Conservation (phyloP, 2,329 filamentous ascomycete genomes). For the Nemania abortiva region DNA sequence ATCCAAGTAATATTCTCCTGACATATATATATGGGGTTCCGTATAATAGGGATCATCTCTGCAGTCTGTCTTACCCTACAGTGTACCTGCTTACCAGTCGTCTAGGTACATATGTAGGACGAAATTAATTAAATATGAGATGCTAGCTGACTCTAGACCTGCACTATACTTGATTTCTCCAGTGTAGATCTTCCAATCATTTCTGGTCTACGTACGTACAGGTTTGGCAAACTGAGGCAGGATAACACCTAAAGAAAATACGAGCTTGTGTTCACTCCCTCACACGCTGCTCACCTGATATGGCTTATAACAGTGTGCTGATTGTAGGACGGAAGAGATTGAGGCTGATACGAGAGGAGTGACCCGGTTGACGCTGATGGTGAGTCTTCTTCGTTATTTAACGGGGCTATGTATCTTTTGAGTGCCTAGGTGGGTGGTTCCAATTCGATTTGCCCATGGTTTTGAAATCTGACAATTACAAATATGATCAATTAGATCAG, state of each 20-base stretch:
- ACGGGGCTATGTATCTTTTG: not conserved
- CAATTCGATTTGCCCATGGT: no score
- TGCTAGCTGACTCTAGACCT: not conserved
- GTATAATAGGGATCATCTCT: conserved; percentile 1
- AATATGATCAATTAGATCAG: no score
- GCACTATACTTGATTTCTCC: not conserved
- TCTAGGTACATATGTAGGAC: not conserved
- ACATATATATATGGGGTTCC: not conserved
- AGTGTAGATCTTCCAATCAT: conserved; percentile 2
- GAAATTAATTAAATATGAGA: conserved; percentile 1
- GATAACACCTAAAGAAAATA: not conserved
- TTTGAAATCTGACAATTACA: not conserved
- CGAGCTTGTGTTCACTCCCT: not conserved
- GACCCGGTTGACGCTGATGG: not conserved
- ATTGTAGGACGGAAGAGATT: not conserved
- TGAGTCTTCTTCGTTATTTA: no score
- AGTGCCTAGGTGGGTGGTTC: no score
- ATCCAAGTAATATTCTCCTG: not conserved
- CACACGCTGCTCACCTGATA: not conserved
- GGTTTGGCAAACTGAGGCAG: not conserved
- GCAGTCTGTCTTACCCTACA: not conserved
- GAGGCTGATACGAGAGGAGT: not conserved
- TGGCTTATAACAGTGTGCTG: not conserved
- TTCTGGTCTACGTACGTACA: not conserved
- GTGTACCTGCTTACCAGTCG: not conserved